phyloP scores from a whole-genome alignment of 169 alveolate species.

The Eimeria nieschulzi region DNA sequence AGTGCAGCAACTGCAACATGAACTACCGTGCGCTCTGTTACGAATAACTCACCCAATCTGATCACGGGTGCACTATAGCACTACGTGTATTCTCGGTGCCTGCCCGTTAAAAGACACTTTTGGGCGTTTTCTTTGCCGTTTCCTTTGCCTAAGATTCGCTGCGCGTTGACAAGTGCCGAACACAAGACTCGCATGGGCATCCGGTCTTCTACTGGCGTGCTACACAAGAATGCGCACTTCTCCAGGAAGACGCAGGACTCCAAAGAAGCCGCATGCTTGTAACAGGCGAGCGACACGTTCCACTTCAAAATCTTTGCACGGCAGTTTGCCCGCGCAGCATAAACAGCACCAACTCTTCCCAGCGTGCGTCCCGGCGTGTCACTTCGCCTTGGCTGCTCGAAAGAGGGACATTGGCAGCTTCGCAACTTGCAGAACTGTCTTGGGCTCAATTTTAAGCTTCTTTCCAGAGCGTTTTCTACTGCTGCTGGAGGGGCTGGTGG shows the following conservation, averaged over 20 bases:
- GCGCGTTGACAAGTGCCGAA: not conserved
- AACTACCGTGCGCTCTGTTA: too few species aligned
- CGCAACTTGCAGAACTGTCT: slow-evolving; percentile 76
- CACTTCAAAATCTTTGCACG: slow-evolving; percentile 52
- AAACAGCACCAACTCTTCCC: slow-evolving; percentile 24
- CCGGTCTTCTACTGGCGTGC: slow-evolving; percentile 48
- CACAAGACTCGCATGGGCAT: not conserved
- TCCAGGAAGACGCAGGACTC: slow-evolving; percentile 47
- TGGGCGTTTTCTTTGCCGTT: too few species aligned
- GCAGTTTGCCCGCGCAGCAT: slow-evolving; percentile 45
- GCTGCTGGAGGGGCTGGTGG: slow-evolving; percentile 64
- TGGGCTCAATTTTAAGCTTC: slow-evolving; percentile 74
- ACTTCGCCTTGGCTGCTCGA: slow-evolving; percentile 76
- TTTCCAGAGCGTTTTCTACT: slow-evolving; percentile 64
- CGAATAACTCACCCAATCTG: too few species aligned
- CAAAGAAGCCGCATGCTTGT: slow-evolving; percentile 9
- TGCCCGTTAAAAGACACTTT: too few species aligned
- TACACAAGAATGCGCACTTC: slow-evolving; percentile 32
- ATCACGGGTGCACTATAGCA: too few species aligned
- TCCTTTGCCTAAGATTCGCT: too few species aligned
- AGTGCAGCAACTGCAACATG: too few species aligned
- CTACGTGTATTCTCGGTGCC: too few species aligned
- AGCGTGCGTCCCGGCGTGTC: slow-evolving; percentile 41
- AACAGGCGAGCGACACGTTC: slow-evolving; percentile 37
- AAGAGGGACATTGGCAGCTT: slow-evolving; percentile 75